Base-by-base conservation (phyloP, 306 rosid species). In the Acacia crassicarpa region DNA sequence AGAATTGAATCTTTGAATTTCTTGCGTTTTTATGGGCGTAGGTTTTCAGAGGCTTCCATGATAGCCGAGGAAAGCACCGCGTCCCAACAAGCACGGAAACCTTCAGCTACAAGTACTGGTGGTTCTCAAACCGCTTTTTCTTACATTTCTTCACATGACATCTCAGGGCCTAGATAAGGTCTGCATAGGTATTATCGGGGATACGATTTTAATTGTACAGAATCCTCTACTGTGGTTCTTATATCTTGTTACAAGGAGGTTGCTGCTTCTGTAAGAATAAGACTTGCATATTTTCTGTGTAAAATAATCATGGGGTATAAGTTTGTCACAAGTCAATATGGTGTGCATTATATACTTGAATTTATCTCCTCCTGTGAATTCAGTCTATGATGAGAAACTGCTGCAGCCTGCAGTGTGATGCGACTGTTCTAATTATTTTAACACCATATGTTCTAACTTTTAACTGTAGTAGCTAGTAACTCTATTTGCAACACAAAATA, bases 91-190 rank as follows among this genome's bases (percentile, higher is more conserved):
- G 72, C 78, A 16, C 83, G 77, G 75, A 69, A 75, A 67, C 90
- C 88, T 48, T 69, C 83, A 6, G 81, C 75, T 76, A 89, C 80
- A 27, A 27, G 27, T 27, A 27, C 27, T 27, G 27, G 27, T 27
- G 27, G 27, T 53, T 87, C 88, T 15, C 92, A 51, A 25, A 38
- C 59, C 67, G 82, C 0, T 63, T 87, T 79, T 82, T 93, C 99
- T 74, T 89, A 80, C 73, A 61, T 93, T 16, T 95, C 99, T 77
- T 95, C 98, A 2, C 95, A 93, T 69, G 87, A 83, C 74, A 78
- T 95, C 74, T 95, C 98, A 14, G 98, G 99, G 72, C 99, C 99
- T 49, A 93, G 99, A 91, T 95, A 86, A 91, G 56, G 33, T 69
- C 78, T 51, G 10, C 22, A 48, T 54, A 35, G 9, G 20, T 53